phyloP scores from a whole-genome alignment of 2,329 filamentous ascomycete species.

The Neonectria sp. region DNA sequence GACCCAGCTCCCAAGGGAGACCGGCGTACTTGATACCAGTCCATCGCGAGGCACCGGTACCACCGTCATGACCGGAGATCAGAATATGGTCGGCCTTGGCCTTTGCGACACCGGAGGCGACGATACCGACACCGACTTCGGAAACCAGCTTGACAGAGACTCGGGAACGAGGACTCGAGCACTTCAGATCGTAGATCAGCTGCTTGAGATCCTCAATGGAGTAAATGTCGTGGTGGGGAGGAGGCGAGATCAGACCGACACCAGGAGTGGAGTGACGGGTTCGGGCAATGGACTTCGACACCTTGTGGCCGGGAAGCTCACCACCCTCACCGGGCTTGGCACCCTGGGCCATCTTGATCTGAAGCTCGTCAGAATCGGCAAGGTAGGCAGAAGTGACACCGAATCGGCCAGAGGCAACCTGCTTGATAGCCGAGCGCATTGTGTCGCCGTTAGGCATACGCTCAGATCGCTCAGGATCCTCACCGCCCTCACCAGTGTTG shows the following conservation, averaged over 20 bases:
- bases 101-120: constrained; percentile 97
- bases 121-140: constrained; percentile 97
- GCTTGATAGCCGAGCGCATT: constrained; percentile 98
- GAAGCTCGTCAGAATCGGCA: constrained; percentile 93
- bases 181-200: constrained; percentile 97
- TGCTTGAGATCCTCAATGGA: constrained; percentile 98
- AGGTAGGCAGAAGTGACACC: constrained; percentile 97
- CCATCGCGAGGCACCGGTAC: constrained; percentile 96
- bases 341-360: constrained; percentile 99
- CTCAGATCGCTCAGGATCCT: constrained; percentile 92
- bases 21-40: constrained; percentile 99
- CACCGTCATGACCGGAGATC: constrained; percentile 97
- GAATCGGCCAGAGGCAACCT: constrained; percentile 95
- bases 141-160: constrained; percentile 98
- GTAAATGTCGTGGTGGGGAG: constrained; percentile 98
- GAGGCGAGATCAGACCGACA: constrained; percentile 95
- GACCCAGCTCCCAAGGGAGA: constrained; percentile 95
- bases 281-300: constrained; percentile 92
- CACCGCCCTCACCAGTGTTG: constrained; percentile 97
- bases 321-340: constrained; percentile 98
- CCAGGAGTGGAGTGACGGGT: constrained; percentile 97
- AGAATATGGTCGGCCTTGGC: constrained; percentile 97
- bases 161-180: constrained; percentile 90
- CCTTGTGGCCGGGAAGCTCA: constrained; percentile 97
- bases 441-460: constrained; percentile 92